Conservation (phyloP, 2,329 filamentous ascomycete genomes). For the Fusarium sp. region DNA sequence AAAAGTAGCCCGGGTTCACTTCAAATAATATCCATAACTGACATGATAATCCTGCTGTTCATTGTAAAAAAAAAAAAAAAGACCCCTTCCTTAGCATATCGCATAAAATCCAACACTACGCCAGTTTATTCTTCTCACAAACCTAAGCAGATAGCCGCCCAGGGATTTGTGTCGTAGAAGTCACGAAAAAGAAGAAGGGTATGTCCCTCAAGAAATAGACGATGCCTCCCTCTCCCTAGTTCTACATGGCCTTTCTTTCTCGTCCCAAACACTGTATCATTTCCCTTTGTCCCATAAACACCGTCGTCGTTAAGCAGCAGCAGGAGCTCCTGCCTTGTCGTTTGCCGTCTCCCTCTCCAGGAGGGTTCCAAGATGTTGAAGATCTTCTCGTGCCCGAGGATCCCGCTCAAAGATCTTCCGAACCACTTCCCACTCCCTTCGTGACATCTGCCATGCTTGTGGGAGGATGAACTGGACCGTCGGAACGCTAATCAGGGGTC, state of each 20-base stretch:
- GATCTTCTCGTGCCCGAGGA: slow-evolving; percentile 71
- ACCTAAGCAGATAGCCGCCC: neutral
- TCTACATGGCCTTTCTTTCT: slow-evolving; percentile 1
- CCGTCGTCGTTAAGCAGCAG: slow-evolving; percentile 19
- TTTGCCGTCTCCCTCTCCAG: slow-evolving; percentile 60
- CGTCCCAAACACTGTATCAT: slow-evolving; percentile 3
- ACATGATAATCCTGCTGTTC: neutral
- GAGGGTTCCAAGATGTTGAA: slow-evolving; percentile 65
- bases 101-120: slow-evolving; percentile 23
- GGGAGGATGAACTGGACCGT: slow-evolving; percentile 77
- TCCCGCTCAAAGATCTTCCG: slow-evolving; percentile 74
- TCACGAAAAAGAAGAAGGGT: neutral
- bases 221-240: slow-evolving; percentile 12
- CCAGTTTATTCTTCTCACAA: neutral
- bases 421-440: slow-evolving; percentile 80
- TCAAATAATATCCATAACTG: neutral
- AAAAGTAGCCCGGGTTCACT: neutral
- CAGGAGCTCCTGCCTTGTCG: slow-evolving; percentile 24
- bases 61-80: neutral
- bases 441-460: slow-evolving; percentile 74
- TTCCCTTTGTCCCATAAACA: neutral
- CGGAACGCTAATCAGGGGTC: slow-evolving; percentile 68
- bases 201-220: slow-evolving; percentile 1
- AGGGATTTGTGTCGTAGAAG: neutral
- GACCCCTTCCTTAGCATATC: slow-evolving; percentile 8